A percentile compares a stretch with the other conserved stretches of the same genome.
These are phyloP conservation scores for Salpingoeca rosetta DNA, from an alignment of 78 protist species.

Conservation along the genomic window DNA sequence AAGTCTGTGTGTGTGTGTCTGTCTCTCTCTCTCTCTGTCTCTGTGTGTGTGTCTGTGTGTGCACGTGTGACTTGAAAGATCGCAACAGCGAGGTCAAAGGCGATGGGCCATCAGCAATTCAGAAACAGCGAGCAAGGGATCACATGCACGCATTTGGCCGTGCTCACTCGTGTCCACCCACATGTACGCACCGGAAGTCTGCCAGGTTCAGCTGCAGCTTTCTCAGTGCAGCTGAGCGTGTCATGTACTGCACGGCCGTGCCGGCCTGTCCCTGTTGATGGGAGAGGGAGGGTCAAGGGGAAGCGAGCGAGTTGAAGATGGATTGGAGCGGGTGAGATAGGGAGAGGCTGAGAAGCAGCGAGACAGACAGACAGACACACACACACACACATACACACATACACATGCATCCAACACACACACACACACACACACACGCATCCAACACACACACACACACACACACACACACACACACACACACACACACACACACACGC, in stretches of 20 bases:
- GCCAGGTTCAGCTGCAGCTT: conserved; percentile 66
- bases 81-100: not conserved
- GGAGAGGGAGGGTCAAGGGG: not conserved
- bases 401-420: too few species aligned
- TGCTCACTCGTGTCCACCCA: too few species aligned
- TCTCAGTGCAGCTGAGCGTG: conserved; percentile 63
- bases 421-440: too few species aligned
- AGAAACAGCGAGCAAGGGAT: too few species aligned
- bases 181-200: conserved; percentile 58
- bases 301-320: not conserved
- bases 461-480: not conserved
- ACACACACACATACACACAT: not conserved
- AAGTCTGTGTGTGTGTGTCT: not conserved
- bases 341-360: too few species aligned
- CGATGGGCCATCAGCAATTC: not conserved
- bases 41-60: too few species aligned
- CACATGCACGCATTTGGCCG: not conserved
- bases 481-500: too few species aligned
- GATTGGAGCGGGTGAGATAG: not conserved
- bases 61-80: too few species aligned
- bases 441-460: too few species aligned
- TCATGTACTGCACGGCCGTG: conserved; percentile 49
- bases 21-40: too few species aligned
- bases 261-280: conserved; percentile 1
- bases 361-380: not conserved